Evolutionary conservation across 2,329 filamentous ascomycete genomes (phyloP).

Genomic region (Hysterium pulicare): DNA sequence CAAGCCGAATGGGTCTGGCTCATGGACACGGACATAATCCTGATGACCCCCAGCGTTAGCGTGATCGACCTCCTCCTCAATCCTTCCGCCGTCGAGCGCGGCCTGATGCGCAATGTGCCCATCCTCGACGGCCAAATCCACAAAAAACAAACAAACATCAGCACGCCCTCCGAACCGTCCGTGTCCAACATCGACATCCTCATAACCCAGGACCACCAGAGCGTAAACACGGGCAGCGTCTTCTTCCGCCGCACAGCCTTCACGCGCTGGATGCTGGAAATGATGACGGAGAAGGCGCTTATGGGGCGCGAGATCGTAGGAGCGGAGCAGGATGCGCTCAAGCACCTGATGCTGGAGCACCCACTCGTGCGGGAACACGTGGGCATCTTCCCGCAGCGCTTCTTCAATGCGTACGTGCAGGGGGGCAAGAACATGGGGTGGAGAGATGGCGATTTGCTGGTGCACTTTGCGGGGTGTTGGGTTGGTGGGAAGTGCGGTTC

Average conservation of each 20-base stretch:
- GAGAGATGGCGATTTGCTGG: constrained; percentile 37
- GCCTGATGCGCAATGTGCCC: constrained; percentile 22
- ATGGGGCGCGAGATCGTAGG: constrained; percentile 31
- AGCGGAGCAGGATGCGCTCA: constrained; percentile 37
- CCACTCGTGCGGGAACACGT: constrained; percentile 35
- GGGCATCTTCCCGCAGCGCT: constrained; percentile 35
- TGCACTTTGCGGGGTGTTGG: constrained; percentile 43
- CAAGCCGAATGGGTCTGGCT: constrained; percentile 42
- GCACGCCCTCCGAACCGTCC: constrained; percentile 24
- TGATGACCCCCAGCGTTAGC: constrained; percentile 36
- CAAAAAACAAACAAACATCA: constrained; percentile 25
- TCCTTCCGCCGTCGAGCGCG: constrained; percentile 28
- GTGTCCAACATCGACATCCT: constrained; percentile 38
- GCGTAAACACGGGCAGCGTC: constrained; percentile 39
- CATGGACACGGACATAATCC: constrained; percentile 40
- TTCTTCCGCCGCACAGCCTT: constrained; percentile 39
- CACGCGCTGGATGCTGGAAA: constrained; percentile 36
- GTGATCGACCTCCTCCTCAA: constrained; percentile 31
- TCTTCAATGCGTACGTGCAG: constrained; percentile 37
- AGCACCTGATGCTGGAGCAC: constrained; percentile 35
- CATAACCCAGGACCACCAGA: constrained; percentile 40
- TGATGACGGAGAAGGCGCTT: constrained; percentile 39
- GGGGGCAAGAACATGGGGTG: constrained; percentile 37
- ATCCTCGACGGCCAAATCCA: constrained; percentile 26
- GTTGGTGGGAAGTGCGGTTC: constrained; percentile 30